Evolutionary conservation across 495 filamentous ascomycete species (phyloP), one percentile per base, ranked within the genome.

Genomic region (Aspergillus sclerotioniger): DNA sequence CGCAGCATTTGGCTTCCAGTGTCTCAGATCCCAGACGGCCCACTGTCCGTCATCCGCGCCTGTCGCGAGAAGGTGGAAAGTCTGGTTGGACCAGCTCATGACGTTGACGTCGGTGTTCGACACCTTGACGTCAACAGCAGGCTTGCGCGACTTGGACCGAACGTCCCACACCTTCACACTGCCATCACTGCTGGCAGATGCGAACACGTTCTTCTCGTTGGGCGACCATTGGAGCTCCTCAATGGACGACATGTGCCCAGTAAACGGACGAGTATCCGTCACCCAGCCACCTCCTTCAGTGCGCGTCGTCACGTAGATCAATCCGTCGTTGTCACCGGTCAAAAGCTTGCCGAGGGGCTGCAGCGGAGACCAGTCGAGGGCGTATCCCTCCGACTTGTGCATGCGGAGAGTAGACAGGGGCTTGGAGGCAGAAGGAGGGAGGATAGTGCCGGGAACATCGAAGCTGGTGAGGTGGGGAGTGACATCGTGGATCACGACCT

Each of bases 201-300:
- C 90, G 65, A 98, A 97, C 12, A 98, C 93, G 58, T 90, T 90
- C 48, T 82, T 82, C 75, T 98, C 94, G 49, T 85, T 88, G 0
- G 94, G 94, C 20, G 88, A 92, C 94, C 94, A 98, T 67, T 97
- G 94, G 32, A 98, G 76, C 67, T 98, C 94, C 74, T 98, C 94
- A 17, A 98, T 85, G 41, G 89, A 92, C 45, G 87, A 86, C 4
- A 80, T 80, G 76, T 98, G 94, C 25, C 91, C 91, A 12, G 81
- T 84, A 71, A 92, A 93, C 6, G 92, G 83, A 25, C 87, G 80
- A 0, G 80, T 87, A 64, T 93, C 90, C 7, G 90, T 92, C 5
- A 90, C 87, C 84, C 90, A 96, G 48, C 87, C 87, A 21, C 91
- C 93, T 37, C 90, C 90, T 63, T 93, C 88, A 17, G 88, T 91